Percentiles rank a stretch among this genome's conserved stretches.
Conservation (phyloP, 2,329 filamentous ascomycete species). For the Trichoderma simmonsii region DNA sequence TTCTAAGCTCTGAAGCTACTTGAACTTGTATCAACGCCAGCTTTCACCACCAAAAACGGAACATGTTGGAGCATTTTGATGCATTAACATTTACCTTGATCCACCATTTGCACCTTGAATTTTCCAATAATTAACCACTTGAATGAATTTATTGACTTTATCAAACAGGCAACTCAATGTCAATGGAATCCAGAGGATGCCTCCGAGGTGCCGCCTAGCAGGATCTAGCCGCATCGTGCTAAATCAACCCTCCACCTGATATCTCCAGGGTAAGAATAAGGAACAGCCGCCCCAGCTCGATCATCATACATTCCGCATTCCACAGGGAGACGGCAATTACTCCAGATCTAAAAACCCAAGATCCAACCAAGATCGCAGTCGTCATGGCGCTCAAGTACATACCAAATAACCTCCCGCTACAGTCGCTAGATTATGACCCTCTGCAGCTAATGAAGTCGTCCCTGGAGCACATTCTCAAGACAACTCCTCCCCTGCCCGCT, state of each 20-base stretch:
- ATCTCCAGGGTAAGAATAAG: neutral
- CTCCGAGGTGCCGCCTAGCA: neutral
- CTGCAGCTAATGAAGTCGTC: constrained; percentile 32
- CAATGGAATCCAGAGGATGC: neutral
- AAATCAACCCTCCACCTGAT: neutral
- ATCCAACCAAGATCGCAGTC: neutral
- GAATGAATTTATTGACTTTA: neutral
- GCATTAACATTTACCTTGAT: neutral
- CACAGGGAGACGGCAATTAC: neutral
- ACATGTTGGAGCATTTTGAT: neutral
- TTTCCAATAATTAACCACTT: neutral
- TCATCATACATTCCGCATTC: neutral
- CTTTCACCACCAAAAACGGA: neutral
- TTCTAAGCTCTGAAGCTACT: neutral
- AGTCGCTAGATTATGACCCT: constrained; percentile 29
- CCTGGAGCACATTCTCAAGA: constrained; percentile 36
- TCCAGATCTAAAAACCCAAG: neutral
- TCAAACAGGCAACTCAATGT: neutral
- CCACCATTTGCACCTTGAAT: neutral
- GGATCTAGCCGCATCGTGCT: neutral
- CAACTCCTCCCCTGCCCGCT: constrained; percentile 35
- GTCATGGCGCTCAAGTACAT: constrained; percentile 34
- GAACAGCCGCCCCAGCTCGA: neutral
- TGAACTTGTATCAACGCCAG: neutral
- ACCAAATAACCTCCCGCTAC: constrained; percentile 33